Evolutionary conservation across 2,329 filamentous ascomycete species (phyloP).

Genomic region (Geoglossum cookeanum): DNA sequence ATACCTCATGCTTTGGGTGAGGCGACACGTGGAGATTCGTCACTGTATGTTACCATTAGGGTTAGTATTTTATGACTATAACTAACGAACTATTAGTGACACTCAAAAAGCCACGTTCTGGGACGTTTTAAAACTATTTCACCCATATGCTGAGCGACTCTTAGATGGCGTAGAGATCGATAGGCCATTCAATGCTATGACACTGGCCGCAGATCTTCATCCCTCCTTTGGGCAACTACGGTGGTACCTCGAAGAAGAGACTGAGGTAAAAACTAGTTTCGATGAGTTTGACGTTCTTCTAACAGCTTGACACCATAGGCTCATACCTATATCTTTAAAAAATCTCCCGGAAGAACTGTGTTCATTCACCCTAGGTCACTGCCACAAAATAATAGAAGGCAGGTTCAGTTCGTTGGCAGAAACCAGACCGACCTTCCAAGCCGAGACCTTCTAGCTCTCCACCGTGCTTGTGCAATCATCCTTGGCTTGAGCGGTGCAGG

Average conservation of each 20-base stretch:
- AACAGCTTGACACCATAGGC: background rate
- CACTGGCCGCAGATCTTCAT: conserved; percentile 15
- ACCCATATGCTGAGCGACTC: background rate
- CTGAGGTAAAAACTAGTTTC: background rate
- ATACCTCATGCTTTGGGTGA: background rate
- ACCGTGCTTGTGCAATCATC: conserved; percentile 18
- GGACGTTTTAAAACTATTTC: background rate
- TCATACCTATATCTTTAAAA: conserved; percentile 12
- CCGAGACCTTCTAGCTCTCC: conserved; percentile 17
- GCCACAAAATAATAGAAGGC: too few relatives aligned
- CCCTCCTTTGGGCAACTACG: conserved; percentile 13
- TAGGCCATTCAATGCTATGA: conserved; percentile 23
- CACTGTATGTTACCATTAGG: background rate
- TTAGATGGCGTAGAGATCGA: conserved; percentile 23
- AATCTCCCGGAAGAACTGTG: conserved; percentile 2
- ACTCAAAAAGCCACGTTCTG: background rate
- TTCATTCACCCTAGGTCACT: too few relatives aligned
- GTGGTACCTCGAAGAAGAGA: background rate
- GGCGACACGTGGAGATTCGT: background rate
- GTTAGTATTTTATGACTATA: background rate
- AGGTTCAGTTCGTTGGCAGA: too few relatives aligned
- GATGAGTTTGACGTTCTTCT: too few relatives aligned
- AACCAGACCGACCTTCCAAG: conserved; percentile 16
- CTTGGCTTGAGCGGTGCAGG: conserved; percentile 17
- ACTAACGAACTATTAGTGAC: background rate